A percentile compares a stretch with the other conserved stretches of the same genome.
Conservation (phyloP, 2,329 filamentous ascomycete genomes). For the Clonostachys solani region DNA sequence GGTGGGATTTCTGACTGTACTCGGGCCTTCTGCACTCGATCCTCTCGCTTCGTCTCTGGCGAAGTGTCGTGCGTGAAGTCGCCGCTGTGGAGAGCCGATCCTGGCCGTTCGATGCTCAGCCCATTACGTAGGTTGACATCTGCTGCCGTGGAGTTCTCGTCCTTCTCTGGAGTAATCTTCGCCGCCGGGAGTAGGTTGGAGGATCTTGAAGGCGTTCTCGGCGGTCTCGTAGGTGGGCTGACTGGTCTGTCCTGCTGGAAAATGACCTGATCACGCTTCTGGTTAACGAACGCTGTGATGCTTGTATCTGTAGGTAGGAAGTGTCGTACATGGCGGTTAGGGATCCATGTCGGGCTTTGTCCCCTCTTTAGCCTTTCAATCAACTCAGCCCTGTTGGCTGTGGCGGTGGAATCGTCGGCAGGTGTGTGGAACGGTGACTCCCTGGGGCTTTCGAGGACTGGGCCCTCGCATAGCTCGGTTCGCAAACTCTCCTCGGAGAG, state of each 20-base stretch:
- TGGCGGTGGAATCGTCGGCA: constrained; percentile 19
- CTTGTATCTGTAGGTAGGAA: not conserved
- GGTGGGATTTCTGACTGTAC: constrained; percentile 7
- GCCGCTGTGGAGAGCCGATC: constrained; percentile 69
- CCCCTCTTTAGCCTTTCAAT: constrained; percentile 81
- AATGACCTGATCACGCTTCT: constrained; percentile 3
- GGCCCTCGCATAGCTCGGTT: constrained; percentile 58
- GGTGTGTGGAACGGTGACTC: constrained; percentile 8
- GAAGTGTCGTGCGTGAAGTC: constrained; percentile 49
- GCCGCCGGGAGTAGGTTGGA: constrained; percentile 38
- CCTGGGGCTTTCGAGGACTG: constrained; percentile 36
- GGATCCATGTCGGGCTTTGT: constrained; percentile 71
- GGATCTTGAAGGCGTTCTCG: constrained; percentile 27
- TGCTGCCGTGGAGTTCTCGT: constrained; percentile 13
- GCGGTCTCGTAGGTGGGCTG: constrained; percentile 7
- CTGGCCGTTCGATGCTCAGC: constrained; percentile 71
- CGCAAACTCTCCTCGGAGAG: constrained; percentile 57
- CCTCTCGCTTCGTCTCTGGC: constrained; percentile 4
- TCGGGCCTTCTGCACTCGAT: constrained; percentile 10
- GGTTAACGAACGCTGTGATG: too few relatives aligned
- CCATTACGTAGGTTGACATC: constrained; percentile 46
- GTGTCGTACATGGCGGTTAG: constrained; percentile 54
- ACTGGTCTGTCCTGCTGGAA: constrained; percentile 14
- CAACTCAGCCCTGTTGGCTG: constrained; percentile 67
- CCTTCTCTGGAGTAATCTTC: constrained; percentile 42